Evolutionary conservation across 2,329 filamentous ascomycete genomes (phyloP).

Genomic region (Aspergillus udagawae): DNA sequence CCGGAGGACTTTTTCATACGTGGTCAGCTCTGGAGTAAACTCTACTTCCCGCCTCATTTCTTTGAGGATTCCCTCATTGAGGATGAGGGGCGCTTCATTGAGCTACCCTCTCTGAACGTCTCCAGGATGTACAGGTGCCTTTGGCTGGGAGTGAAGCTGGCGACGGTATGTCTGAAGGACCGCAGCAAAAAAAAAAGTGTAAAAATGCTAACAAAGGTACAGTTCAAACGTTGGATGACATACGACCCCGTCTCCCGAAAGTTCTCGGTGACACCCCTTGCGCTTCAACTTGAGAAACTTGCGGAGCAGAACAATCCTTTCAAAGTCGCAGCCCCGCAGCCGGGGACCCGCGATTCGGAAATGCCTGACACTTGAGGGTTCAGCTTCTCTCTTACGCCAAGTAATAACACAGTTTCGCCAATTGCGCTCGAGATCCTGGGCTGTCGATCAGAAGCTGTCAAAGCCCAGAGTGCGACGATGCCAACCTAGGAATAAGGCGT

Average conservation of each 20-base stretch:
- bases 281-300: conserved; percentile 20
- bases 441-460: neutral
- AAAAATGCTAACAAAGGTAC: conserved; percentile 3
- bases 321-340: neutral
- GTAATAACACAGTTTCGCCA: neutral
- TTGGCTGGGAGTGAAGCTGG: conserved; percentile 45
- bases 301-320: conserved; percentile 13
- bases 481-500: neutral
- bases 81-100: conserved; percentile 53
- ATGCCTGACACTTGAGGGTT: conserved; percentile 9
- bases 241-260: conserved; percentile 27
- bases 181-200: neutral
- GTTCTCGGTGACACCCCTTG: conserved; percentile 32
- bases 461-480: neutral
- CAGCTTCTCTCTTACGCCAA: neutral
- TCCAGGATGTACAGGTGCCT: conserved; percentile 51
- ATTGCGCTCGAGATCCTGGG: neutral
- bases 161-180: conserved; percentile 34
- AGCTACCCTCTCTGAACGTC: conserved; percentile 46
- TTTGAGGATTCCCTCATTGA: conserved; percentile 49
- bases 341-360: conserved; percentile 2
- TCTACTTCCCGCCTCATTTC: conserved; percentile 48
- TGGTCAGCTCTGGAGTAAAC: conserved; percentile 51
- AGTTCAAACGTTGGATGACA: conserved; percentile 40
- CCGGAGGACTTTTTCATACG: conserved; percentile 58